Percentiles rank a stretch among this genome's conserved stretches.
These are phyloP conservation scores for Monosporozyma unispora DNA, from an alignment of 805 yeast genomes.

Conservation along the genomic window DNA sequence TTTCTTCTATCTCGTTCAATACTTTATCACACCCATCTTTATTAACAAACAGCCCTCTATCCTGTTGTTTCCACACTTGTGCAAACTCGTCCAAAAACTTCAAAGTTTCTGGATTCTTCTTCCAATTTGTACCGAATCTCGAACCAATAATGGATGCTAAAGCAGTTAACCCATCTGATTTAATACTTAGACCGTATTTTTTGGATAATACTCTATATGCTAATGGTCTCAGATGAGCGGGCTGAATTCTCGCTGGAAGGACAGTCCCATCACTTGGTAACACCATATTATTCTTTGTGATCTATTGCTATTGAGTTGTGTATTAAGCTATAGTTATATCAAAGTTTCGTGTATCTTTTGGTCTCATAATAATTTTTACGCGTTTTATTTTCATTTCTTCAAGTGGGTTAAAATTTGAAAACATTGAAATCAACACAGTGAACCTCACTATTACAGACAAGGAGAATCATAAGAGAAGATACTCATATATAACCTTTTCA, in stretches of 20 bases:
- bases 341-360: neutral
- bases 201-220: constrained; percentile 87
- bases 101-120: constrained; percentile 28
- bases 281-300: neutral
- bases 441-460: neutral
- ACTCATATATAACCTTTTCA: too few relatives aligned
- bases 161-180: constrained; percentile 69
- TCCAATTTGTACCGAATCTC: constrained; percentile 81
- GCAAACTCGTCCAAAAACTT: constrained; percentile 64
- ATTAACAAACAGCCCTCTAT: constrained; percentile 77
- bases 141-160: constrained; percentile 70
- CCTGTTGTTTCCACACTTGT: constrained; percentile 78
- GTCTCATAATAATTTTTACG: neutral
- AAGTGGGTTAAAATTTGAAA: neutral
- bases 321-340: too few relatives aligned
- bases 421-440: neutral
- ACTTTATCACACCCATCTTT: constrained; percentile 59
- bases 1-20: constrained; percentile 45
- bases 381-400: neutral
- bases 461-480: neutral
- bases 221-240: constrained; percentile 79
- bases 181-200: constrained; percentile 84
- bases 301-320: too few relatives aligned
- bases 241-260: constrained; percentile 69
- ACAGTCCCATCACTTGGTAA: constrained; percentile 28